Base-by-base conservation (phyloP, 2,329 filamentous ascomycete genomes). In the Thielaviopsis musarum region DNA sequence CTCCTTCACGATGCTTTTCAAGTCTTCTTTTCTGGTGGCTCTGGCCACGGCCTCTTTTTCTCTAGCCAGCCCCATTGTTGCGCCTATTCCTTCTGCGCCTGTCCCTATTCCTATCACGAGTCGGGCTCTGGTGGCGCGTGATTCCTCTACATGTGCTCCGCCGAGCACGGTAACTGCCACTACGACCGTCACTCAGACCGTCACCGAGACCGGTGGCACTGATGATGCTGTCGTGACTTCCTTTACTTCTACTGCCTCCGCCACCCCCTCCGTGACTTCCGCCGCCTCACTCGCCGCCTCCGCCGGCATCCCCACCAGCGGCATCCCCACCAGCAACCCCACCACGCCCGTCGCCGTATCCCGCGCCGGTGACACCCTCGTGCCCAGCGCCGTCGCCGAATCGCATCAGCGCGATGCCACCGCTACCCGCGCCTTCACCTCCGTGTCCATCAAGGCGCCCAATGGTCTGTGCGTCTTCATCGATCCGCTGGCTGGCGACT, bases 401-500 rank as follows among this genome's bases (percentile, higher is more conserved):
- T 69, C 77, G 10, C 72, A 80, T 49, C 60, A 69, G 26, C 72
- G 73, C 38, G 77, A 80, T 64, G 65, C 66, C 54, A 74, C 72
- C 1, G 77, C 77, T 2, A 74, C 70, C 1, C 72, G 75, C 2
- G 71, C 72, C 6, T 74, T 78, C 59, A 70, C 69, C 45, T 70
- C 69, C 45, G 72, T 75, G 48, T 69, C 72, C 59, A 75, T 80
- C 66, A 70, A 72, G 34, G 72, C 75, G 0, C 67, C 75, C 12
- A 72, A 75, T 62, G 76, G 76, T 26, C 70, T 74, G 57, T 80
- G 77, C 61, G 70, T 79, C n/a, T 77, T 72, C 38, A 66, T 78
- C 52, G 74, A 79, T 64, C 74, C 75, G 0, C 75, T 75, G 1
- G 76, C 75, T 0, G 77, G 77, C 41, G 77, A 80, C 63, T 79